Base-by-base conservation (phyloP, 805 yeast genomes). In the Cyberlindnera lachancei region DNA sequence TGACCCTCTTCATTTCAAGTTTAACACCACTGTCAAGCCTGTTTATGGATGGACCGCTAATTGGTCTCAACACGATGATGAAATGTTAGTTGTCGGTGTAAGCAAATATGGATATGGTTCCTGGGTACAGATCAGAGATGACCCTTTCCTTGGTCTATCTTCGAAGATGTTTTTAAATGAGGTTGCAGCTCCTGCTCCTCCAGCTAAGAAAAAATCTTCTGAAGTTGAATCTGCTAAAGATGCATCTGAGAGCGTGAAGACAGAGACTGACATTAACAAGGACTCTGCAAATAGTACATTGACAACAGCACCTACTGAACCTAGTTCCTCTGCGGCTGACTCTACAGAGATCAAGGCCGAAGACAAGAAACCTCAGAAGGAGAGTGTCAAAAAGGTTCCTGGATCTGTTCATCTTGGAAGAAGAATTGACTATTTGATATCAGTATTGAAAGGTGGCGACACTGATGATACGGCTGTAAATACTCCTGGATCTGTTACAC, bases 31-130 rank as follows among this genome's bases (percentile, higher is more conserved):
- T 11, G 82, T 92, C 14, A 88, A 88, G 58, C 75, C 79, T 16
- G 97, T 87, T 8, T 77, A 76, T 49, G 90, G 83, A 27, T 92
- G 99, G 99, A 72, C 73, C 32, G 84, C 95, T 47, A 76, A 75
- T 18, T 92, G 99, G 99, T 65, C 66, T 3, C 65, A 68, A 11
- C 73, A 67, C 20, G 95, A 92, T 52, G 99, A 92, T 55, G 82
- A 87, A 31, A 82, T 77, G 75, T 66, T 92, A 33, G 56, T 92
- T 39, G 73, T 83, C 22, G 99, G 99, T 42, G 82, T 90, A 15
- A 70, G 73, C 50, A 87, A 85, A 58, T 88, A 88, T 58, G 99
- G 99, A 0, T 88, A 86, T 56, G 97, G 97, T 13, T 79, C 95
- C 1, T 92, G 98, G 98, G 55, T 70, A 3, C 88, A 83, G 50